Evolutionary conservation across 805 yeast genomes (phyloP).

Genomic region (Wickerhamiella azymoides): DNA sequence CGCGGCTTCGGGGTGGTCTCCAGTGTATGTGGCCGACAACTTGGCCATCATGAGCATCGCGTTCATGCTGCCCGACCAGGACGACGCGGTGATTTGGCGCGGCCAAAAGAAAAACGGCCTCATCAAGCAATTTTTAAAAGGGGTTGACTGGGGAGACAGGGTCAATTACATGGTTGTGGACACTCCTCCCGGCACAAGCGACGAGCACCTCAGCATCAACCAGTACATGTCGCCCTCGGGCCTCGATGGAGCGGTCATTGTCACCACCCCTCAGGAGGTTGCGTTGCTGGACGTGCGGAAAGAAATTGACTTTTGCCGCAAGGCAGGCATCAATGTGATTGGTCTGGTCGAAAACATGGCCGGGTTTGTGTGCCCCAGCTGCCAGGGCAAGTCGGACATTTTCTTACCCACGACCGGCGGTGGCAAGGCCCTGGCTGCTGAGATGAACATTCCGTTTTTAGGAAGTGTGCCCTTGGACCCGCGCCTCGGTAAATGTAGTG

Average conservation of each 20-base stretch:
- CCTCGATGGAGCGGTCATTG: constrained; percentile 86
- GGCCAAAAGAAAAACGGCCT: constrained; percentile 91
- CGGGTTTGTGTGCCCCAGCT: constrained; percentile 93
- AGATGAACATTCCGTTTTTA: constrained; percentile 58
- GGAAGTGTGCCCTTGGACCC: constrained; percentile 96
- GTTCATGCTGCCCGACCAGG: constrained; percentile 84
- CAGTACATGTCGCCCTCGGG: constrained; percentile 80
- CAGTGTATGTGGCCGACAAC: constrained; percentile 90
- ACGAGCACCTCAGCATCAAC: constrained; percentile 86
- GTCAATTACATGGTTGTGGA: constrained; percentile 77
- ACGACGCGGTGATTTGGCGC: constrained; percentile 92
- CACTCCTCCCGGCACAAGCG: constrained; percentile 98
- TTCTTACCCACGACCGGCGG: constrained; percentile 97
- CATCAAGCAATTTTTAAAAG: constrained; percentile 84
- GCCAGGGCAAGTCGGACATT: constrained; percentile 79
- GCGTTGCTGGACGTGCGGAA: constrained; percentile 89
- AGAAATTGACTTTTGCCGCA: constrained; percentile 86
- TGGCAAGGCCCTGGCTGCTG: constrained; percentile 71
- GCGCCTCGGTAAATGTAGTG: constrained; percentile 80
- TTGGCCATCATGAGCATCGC: constrained; percentile 92
- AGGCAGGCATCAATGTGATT: constrained; percentile 71
- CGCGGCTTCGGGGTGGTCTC: constrained; percentile 90
- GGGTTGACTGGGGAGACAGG: constrained; percentile 77
- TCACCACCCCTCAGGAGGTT: constrained; percentile 97
- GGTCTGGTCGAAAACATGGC: constrained; percentile 97